These are phyloP conservation scores for Candida golubevii DNA, from an alignment of 805 yeast genomes.

Conservation along the genomic window DNA sequence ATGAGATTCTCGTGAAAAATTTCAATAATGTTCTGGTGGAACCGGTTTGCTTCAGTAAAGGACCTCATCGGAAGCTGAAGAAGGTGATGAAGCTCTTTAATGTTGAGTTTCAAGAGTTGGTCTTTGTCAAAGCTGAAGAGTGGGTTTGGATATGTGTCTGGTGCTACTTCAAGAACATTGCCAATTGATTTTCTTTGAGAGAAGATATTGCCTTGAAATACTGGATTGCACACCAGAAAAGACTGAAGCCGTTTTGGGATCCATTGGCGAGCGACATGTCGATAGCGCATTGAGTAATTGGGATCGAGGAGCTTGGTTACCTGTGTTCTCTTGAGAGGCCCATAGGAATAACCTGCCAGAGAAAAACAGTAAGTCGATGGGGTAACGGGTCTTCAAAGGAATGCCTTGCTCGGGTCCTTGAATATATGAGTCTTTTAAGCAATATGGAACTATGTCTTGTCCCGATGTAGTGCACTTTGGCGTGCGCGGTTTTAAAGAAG, in stretches of 20 bases:
- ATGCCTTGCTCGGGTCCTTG: no score
- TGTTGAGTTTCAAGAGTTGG: conserved; percentile 22
- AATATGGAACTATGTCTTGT: no score
- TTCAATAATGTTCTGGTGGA: conserved; percentile 27
- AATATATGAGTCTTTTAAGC: no score
- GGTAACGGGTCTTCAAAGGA: no score
- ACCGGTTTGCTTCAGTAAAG: conserved; percentile 23
- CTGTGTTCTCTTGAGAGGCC: no score
- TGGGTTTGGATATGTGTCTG: conserved; percentile 32
- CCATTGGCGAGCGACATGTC: conserved; percentile 1
- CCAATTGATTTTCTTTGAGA: conserved; percentile 1
- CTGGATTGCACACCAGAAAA: background rate
- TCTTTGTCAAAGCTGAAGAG: conserved; percentile 25
- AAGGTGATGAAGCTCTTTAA: conserved; percentile 24
- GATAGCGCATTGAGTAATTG: background rate
- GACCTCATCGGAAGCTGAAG: conserved; percentile 21
- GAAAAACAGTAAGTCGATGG: no score
- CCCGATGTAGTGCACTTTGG: no score
- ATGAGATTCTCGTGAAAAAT: conserved; percentile 29
- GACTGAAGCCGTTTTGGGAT: background rate
- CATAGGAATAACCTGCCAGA: no score
- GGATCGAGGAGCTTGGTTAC: no score
- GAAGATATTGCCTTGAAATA: conserved; percentile 1
- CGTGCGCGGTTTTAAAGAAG: no score
- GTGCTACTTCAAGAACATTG: conserved; percentile 13